Percentiles rank a stretch among this genome's conserved stretches.
phyloP scores from a whole-genome alignment of 441 rosid genomes.

The Arabidopsis hybrid region DNA sequence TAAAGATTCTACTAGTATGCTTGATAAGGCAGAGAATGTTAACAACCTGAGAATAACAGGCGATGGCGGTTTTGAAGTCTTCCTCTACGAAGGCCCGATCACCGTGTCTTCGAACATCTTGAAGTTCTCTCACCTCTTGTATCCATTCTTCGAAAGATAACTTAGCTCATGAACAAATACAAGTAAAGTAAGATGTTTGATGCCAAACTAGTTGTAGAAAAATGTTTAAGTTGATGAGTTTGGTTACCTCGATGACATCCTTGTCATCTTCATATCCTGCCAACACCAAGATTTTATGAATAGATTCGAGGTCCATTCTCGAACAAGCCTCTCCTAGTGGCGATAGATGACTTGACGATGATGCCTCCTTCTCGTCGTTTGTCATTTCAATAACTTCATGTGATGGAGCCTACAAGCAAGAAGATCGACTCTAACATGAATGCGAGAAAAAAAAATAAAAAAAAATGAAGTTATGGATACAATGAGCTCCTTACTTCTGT shows the following conservation, averaged over 20 bases:
- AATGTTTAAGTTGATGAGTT: neutral
- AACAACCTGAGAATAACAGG: constrained; percentile 75
- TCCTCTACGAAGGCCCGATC: constrained; percentile 73
- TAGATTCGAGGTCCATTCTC: constrained; percentile 74
- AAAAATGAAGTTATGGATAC: constrained; percentile 7
- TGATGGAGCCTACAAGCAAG: constrained; percentile 62
- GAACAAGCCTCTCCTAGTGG: constrained; percentile 85
- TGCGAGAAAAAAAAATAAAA: neutral
- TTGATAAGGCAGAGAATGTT: neutral
- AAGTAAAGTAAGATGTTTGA: constrained; percentile 22
- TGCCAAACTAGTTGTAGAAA: neutral
- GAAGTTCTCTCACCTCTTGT: constrained; percentile 72
- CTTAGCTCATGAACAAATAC: constrained; percentile 46
- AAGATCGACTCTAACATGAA: constrained; percentile 7
- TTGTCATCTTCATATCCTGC: constrained; percentile 75
- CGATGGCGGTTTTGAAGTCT: constrained; percentile 80
- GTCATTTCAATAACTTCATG: constrained; percentile 60
- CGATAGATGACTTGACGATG: constrained; percentile 56
- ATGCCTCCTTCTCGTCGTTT: constrained; percentile 54
- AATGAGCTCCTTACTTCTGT: constrained; percentile 56
- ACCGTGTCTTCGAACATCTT: constrained; percentile 74
- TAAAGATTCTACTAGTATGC: neutral
- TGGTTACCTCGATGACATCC: constrained; percentile 68
- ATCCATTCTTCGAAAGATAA: constrained; percentile 88
- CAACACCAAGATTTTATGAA: constrained; percentile 68